Percentiles rank a stretch among this genome's conserved stretches.
These are phyloP conservation scores for Entomortierella parvispora DNA, from an alignment of 192 early-diverging fungal species.

Conservation along the genomic window DNA sequence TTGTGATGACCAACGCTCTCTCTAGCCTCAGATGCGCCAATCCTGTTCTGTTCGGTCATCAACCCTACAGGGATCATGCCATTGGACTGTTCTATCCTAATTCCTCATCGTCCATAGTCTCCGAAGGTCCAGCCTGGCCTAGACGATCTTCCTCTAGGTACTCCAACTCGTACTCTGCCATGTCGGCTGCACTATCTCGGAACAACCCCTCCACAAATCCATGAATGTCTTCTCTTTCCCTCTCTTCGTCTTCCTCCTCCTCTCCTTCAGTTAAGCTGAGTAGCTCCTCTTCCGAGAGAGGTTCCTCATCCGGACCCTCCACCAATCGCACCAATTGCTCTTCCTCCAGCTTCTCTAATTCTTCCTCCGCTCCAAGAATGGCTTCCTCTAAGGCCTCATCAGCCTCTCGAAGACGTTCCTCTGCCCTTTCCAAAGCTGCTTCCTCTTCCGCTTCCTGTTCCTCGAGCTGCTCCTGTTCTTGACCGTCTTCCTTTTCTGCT, in stretches of 20 bases:
- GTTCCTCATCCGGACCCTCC: not conserved
- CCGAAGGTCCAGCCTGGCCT: constrained; percentile 24
- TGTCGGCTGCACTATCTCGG: not conserved
- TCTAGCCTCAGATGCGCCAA: no score
- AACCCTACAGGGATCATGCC: no score
- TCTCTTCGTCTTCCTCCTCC: not conserved
- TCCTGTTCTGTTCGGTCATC: no score
- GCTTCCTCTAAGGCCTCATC: constrained; percentile 7
- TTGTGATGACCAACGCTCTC: no score
- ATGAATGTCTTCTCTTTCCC: not conserved
- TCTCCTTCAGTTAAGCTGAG: not conserved
- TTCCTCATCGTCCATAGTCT: constrained; percentile 32
- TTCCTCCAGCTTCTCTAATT: not conserved
- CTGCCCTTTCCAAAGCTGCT: constrained; percentile 7
- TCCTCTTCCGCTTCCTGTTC: constrained; percentile 5
- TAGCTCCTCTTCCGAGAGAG: not conserved
- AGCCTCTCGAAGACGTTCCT: not conserved
- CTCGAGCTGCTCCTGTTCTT: not conserved
- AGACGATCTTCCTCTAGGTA: constrained; percentile 11
- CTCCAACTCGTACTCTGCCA: constrained; percentile 8
- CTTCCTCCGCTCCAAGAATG: constrained; percentile 3
- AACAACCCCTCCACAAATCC: constrained; percentile 3
- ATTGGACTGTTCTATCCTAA: not conserved
- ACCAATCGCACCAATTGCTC: not conserved
- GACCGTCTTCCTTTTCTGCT: constrained; percentile 3